Evolutionary conservation across 2,329 filamentous ascomycete genomes (phyloP).

Genomic region (Neofusicoccum parvum): DNA sequence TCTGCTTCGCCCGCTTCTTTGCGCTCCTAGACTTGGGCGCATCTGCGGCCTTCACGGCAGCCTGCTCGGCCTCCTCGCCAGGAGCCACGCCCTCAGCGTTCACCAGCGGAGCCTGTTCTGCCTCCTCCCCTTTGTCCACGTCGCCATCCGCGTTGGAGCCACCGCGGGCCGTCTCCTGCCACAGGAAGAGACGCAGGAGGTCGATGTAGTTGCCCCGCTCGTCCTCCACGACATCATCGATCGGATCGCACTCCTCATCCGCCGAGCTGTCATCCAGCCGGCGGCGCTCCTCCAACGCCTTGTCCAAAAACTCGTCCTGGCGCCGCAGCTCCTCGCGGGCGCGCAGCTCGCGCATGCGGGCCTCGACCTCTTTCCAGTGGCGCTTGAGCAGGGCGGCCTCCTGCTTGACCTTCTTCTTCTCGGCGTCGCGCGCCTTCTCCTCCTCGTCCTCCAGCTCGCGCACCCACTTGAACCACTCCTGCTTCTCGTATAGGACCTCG

Average conservation of each 20-base stretch:
- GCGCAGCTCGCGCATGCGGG: conserved; percentile 43
- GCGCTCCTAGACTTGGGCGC: conserved; percentile 26
- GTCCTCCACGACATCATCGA: conserved; percentile 51
- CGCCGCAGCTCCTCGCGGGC: conserved; percentile 46
- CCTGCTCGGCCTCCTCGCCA: not conserved
- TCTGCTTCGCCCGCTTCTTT: conserved; percentile 40
- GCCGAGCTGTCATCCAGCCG: conserved; percentile 36
- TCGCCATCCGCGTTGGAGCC: conserved; percentile 2
- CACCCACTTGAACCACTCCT: conserved; percentile 55
- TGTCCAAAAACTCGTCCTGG: conserved; percentile 49
- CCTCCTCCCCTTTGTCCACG: conserved; percentile 25
- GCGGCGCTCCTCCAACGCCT: conserved; percentile 46
- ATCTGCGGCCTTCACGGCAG: not conserved
- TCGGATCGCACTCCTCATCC: conserved; percentile 51
- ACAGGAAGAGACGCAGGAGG: conserved; percentile 50
- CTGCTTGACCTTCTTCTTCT: conserved; percentile 53
- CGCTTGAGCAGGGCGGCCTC: conserved; percentile 53
- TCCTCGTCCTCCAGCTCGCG: conserved; percentile 48
- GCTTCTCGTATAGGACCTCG: conserved; percentile 48
- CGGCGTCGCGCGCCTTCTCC: conserved; percentile 49
- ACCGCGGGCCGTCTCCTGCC: conserved; percentile 33
- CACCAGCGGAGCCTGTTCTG: conserved; percentile 27
- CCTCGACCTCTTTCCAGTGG: conserved; percentile 48
- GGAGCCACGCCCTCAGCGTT: not conserved
- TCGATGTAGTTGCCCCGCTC: conserved; percentile 49